Conservation (phyloP, 1,139 yeast genomes). For the Yamadazyma blattariae region DNA sequence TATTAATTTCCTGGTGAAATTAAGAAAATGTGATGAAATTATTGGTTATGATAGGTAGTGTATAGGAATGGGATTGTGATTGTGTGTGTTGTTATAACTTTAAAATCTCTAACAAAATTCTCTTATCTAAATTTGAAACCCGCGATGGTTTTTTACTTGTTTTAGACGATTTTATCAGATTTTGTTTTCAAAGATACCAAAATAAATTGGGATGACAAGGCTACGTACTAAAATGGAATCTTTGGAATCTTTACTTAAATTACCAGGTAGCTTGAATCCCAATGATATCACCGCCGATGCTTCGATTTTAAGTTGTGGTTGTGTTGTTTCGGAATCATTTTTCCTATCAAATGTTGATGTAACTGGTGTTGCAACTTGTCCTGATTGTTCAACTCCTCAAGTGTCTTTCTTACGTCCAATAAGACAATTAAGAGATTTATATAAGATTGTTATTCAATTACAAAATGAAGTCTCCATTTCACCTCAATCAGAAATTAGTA, state of each 20-base stretch:
- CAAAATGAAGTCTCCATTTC: neutral
- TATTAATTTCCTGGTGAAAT: too few relatives aligned
- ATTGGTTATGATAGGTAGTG: too few relatives aligned
- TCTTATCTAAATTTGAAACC: neutral
- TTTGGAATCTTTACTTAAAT: conserved; percentile 1
- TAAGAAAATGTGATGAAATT: too few relatives aligned
- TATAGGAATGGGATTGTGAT: too few relatives aligned
- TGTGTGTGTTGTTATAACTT: too few relatives aligned
- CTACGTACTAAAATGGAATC: neutral
- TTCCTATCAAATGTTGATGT: conserved; percentile 23
- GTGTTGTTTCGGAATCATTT: conserved; percentile 56
- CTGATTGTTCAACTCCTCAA: conserved; percentile 41
- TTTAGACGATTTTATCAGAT: too few relatives aligned
- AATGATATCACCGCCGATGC: conserved; percentile 43
- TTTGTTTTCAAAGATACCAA: too few relatives aligned
- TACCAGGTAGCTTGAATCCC: conserved; percentile 7
- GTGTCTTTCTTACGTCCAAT: conserved; percentile 40
- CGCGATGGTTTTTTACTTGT: neutral
- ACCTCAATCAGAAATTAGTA: neutral
- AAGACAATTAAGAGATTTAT: conserved; percentile 52
- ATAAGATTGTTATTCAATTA: conserved; percentile 24
- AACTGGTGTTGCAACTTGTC: conserved; percentile 35
- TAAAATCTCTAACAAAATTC: too few relatives aligned
- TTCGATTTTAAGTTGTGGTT: conserved; percentile 66
- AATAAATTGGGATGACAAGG: too few relatives aligned